Conservation (phyloP, 1,284 basidiomycete genomes). For the Violaceomyces palustris region DNA sequence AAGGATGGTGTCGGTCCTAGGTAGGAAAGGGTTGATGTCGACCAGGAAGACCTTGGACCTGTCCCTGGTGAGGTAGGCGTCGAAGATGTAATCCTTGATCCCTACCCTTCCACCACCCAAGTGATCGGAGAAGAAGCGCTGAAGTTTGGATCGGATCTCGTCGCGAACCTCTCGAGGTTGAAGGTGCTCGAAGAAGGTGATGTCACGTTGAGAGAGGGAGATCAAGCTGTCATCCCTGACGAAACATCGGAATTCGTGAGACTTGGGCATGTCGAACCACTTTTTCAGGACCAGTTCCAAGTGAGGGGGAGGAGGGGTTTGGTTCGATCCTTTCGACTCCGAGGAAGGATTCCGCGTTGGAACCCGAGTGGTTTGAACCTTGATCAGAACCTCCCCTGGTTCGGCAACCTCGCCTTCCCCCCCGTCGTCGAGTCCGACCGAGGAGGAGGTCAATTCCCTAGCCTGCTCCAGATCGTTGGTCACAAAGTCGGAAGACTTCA, state of each 20-base stretch:
- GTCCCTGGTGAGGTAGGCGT: slow-evolving; percentile 78
- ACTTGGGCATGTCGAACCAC: slow-evolving; percentile 78
- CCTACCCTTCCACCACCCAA: background rate
- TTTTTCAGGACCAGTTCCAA: slow-evolving; percentile 79
- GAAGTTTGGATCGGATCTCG: slow-evolving; percentile 58
- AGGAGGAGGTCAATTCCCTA: slow-evolving; percentile 23
- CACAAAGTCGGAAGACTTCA: slow-evolving; percentile 89
- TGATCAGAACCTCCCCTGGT: no score
- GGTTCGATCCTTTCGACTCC: no score
- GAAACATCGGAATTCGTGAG: slow-evolving; percentile 53
- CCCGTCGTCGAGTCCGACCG: no score
- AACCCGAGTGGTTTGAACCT: no score
- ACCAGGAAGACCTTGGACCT: slow-evolving; percentile 70
- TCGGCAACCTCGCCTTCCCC: no score
- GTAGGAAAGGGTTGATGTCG: slow-evolving; percentile 84
- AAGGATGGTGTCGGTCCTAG: slow-evolving; percentile 77
- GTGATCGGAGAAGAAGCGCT: background rate
- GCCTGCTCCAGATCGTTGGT: slow-evolving; percentile 68
- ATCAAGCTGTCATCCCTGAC: slow-evolving; percentile 15
- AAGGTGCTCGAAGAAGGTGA: slow-evolving; percentile 73
- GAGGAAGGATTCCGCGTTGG: no score
- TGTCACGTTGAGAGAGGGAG: slow-evolving; percentile 85
- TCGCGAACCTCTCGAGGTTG: slow-evolving; percentile 56
- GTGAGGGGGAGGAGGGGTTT: no score
- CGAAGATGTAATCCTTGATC: slow-evolving; percentile 62